Evolutionary conservation across 129 eudicot genomes (phyloP).

Genomic region (Arctium lappa): DNA sequence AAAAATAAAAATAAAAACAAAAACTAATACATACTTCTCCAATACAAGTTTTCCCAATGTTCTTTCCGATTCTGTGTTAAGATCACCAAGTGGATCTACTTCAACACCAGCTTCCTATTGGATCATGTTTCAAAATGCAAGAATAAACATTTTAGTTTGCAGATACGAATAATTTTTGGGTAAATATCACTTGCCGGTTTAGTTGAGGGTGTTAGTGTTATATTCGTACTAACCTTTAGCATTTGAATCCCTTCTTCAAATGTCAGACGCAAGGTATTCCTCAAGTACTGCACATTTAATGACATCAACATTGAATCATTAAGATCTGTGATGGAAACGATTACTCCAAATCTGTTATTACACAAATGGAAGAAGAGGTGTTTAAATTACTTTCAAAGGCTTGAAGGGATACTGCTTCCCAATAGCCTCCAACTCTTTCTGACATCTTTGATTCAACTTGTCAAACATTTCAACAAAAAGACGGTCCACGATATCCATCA

Average conservation of each 20-base stretch:
- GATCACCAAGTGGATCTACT: conserved; percentile 88
- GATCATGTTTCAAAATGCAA: conserved; percentile 5
- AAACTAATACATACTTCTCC: conserved; percentile 48
- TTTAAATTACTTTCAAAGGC: conserved; percentile 58
- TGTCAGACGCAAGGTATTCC: conserved; percentile 66
- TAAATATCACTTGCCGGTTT: background rate
- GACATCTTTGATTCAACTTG: conserved; percentile 60
- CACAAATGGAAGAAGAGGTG: background rate
- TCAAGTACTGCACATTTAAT: conserved; percentile 60
- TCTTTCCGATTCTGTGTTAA: conserved; percentile 84
- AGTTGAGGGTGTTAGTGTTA: background rate
- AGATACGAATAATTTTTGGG: background rate
- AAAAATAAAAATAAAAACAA: background rate
- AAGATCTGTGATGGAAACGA: background rate
- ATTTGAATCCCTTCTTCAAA: conserved; percentile 90
- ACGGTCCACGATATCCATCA: conserved; percentile 87
- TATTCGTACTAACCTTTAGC: conserved; percentile 56
- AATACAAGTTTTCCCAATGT: conserved; percentile 74
- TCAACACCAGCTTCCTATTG: conserved; percentile 88
- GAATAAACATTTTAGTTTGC: background rate
- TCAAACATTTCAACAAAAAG: conserved; percentile 82
- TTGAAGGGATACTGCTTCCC: conserved; percentile 78
- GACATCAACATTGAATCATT: conserved; percentile 8
- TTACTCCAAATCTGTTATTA: background rate
- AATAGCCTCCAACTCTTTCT: conserved; percentile 70